phyloP scores from a whole-genome alignment of 1,284 basidiomycete genomes.

The Mrakiaceae sp. region DNA sequence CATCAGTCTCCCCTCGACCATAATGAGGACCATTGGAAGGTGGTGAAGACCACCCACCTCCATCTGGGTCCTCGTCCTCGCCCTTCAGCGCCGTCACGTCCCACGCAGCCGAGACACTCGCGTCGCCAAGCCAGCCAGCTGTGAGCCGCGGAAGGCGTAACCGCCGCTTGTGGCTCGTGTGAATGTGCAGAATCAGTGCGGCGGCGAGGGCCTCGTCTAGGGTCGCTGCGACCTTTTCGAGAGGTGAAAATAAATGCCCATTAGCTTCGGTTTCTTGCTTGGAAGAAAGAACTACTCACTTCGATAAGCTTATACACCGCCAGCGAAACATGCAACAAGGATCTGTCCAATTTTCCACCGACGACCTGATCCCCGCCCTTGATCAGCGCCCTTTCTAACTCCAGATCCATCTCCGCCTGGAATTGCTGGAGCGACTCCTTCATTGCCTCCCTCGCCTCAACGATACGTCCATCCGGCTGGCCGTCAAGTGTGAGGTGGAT shows the following conservation, averaged over 20 bases:
- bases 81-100: constrained; percentile 9
- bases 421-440: not conserved
- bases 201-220: not conserved
- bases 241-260: no score
- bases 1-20: not conserved
- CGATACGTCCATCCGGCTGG: not conserved
- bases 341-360: no score
- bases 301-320: no score
- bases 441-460: not conserved
- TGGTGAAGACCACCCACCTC: no score
- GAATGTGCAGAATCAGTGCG: not conserved
- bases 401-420: not conserved
- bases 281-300: no score
- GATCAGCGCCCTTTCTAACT: not conserved
- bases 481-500: constrained; percentile 11
- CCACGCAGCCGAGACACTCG: constrained; percentile 4
- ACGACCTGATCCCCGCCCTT: no score
- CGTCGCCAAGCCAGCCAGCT: constrained; percentile 5
- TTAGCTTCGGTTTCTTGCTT: no score
- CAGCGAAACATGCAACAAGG: no score
- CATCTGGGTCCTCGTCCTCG: not conserved
- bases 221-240: constrained; percentile 6
- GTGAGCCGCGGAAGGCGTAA: constrained; percentile 5
- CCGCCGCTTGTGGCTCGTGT: not conserved
- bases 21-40: no score